Conservation (phyloP, 257 asterid species). For the Striga asiatica region DNA sequence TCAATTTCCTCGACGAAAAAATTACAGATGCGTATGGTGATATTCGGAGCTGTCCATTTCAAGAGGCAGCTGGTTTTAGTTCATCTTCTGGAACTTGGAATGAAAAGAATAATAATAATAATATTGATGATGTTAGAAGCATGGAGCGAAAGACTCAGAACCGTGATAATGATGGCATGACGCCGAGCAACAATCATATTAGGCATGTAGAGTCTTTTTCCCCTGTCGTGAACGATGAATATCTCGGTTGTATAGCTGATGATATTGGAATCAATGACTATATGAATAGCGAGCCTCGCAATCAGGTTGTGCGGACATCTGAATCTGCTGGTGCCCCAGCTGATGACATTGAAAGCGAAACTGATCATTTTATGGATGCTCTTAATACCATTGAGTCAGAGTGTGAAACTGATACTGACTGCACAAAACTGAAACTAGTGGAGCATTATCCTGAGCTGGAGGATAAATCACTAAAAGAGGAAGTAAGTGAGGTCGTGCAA, state of each 20-base stretch:
- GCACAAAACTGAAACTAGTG: conserved; percentile 32
- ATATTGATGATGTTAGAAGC: too few relatives aligned
- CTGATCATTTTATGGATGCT: conserved; percentile 77
- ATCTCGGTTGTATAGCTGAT: conserved; percentile 17
- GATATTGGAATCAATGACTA: conserved; percentile 21
- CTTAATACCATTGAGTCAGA: conserved; percentile 84
- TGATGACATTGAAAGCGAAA: conserved; percentile 59
- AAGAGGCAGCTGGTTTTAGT: conserved; percentile 38
- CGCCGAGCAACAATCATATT: conserved; percentile 19
- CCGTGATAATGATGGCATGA: conserved; percentile 25
- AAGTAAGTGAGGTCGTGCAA: conserved; percentile 4
- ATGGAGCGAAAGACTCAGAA: conserved; percentile 24
- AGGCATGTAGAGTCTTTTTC: conserved; percentile 28
- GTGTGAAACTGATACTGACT: conserved; percentile 59
- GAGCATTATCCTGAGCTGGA: conserved; percentile 32
- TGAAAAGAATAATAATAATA: conserved; percentile 38
- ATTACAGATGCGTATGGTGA: conserved; percentile 32
- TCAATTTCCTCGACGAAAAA: conserved; percentile 35
- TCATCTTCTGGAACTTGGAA: conserved; percentile 50
- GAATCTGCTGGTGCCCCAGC: conserved; percentile 24
- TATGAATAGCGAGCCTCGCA: conserved; percentile 18
- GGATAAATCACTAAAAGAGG: conserved; percentile 27
- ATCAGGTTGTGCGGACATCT: conserved; percentile 19
- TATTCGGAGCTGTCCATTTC: conserved; percentile 26
- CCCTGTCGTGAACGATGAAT: conserved; percentile 24